phyloP scores from a whole-genome alignment of 1,284 basidiomycete species.

The Rhodofomes roseus region DNA sequence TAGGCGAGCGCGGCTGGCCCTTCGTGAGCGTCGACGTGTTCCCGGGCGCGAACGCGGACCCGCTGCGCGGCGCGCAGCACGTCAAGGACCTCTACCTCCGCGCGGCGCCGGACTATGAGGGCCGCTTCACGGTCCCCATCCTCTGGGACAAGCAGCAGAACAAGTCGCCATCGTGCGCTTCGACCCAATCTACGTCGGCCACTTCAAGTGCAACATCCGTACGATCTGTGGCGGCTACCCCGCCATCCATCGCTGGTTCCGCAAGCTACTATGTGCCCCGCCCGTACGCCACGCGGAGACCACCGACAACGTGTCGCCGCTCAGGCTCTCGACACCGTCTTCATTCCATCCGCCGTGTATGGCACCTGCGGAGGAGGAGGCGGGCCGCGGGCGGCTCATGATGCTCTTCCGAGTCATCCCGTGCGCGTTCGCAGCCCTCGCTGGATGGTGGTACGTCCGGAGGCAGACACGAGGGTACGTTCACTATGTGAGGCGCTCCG shows the following conservation, averaged over 20 bases:
- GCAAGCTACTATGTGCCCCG: no score
- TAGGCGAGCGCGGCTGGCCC: slow-evolving; percentile 85
- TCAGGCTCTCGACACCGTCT: no score
- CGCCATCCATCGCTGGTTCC: slow-evolving; percentile 77
- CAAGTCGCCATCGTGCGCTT: slow-evolving; percentile 84
- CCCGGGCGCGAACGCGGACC: slow-evolving; percentile 76
- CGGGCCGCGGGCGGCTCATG: no score
- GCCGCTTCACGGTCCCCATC: slow-evolving; percentile 86
- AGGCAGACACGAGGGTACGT: slow-evolving; percentile 70
- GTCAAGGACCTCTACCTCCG: slow-evolving; percentile 85
- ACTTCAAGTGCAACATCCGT: slow-evolving; percentile 93
- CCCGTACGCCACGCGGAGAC: no score
- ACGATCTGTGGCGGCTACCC: slow-evolving; percentile 80
- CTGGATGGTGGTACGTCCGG: slow-evolving; percentile 78
- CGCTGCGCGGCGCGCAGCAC: slow-evolving; percentile 65
- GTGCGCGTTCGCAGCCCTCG: slow-evolving; percentile 67
- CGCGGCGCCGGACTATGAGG: slow-evolving; percentile 67
- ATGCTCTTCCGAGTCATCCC: slow-evolving; percentile 75
- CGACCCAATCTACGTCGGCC: slow-evolving; percentile 86
- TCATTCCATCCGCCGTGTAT: no score
- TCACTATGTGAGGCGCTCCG: background rate
- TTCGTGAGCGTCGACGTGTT: slow-evolving; percentile 73
- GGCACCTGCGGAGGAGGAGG: no score
- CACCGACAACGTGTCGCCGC: no score
- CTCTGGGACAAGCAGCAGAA: slow-evolving; percentile 91